Base-by-base conservation (phyloP, 2,329 filamentous ascomycete genomes). In the Plectosphaerella sp. region DNA sequence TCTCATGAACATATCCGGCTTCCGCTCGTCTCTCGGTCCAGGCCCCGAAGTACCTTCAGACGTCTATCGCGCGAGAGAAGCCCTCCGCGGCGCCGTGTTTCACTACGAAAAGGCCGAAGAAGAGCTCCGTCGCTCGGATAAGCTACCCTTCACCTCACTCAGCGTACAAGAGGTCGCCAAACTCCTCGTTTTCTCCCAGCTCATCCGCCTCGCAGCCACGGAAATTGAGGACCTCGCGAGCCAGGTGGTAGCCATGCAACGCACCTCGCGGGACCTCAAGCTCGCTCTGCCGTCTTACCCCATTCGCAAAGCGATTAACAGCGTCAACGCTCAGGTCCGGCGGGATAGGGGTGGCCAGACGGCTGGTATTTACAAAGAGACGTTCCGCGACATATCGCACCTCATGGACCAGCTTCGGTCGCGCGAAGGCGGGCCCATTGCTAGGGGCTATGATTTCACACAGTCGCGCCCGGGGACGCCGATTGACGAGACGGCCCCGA, bases 281-380 rank as follows among this genome's bases (percentile, higher is more conserved):
- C 57, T 82, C 11, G 72, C 80, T 52, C 62, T 75, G 1, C 79
- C 81, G 4, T 77, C 75, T 1, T 83, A 83, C 55, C 77, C 79
- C 0, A 68, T 77, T n/a, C 58, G 60, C 45, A 83, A 83, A 59
- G 71, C 78, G 5, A 51, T 82, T 2, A 73, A 80, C 56, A 69
- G 79, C 35, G 75, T 76, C 6, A 83, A 83, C 58, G 70, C 74
- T 3, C 79, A 82, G 56, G 79, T 83, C 5, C 70, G 79, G 33
- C 81, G 84, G 57, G 81, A 84, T 59, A 71, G 80, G 54, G 80
- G 81, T 16, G 79, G 80, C 22, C 70, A 81, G 18, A 82, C 80
- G 5, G 79, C 79, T 5, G 77, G 77, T 61, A 66, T 69, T 58
- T 46, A n/a, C 43, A 72, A 74, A 42, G 65, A 65, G 47, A 77